Percentiles rank a stretch among this genome's conserved stretches.
Conservation (phyloP, 371 early-diverging fungal species). For the Parasitella parasitica region DNA sequence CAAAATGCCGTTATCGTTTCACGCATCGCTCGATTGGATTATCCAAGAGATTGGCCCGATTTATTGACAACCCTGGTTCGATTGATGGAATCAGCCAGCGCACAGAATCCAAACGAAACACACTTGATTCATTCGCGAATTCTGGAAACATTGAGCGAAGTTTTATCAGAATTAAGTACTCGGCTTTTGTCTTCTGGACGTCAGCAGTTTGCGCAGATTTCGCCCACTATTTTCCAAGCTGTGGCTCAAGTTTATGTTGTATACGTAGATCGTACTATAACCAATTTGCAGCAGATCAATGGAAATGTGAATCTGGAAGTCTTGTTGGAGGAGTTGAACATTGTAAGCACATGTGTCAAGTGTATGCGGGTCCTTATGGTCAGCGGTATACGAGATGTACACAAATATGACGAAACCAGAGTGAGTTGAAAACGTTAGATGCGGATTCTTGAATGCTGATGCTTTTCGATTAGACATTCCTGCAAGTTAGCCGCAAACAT, state of each 20-base stretch:
- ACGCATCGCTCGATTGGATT: slow-evolving; percentile 81
- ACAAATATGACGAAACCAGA: slow-evolving; percentile 60
- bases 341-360: slow-evolving; percentile 63
- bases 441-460: background rate
- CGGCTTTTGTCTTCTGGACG: slow-evolving; percentile 71
- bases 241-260: slow-evolving; percentile 58
- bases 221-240: slow-evolving; percentile 64
- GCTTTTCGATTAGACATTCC: slow-evolving; percentile 36
- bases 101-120: slow-evolving; percentile 30
- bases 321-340: slow-evolving; percentile 40
- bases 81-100: slow-evolving; percentile 57
- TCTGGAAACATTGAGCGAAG: slow-evolving; percentile 76
- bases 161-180: slow-evolving; percentile 78
- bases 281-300: background rate
- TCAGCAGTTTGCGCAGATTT: slow-evolving; percentile 63
- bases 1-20: slow-evolving; percentile 75
- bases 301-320: background rate
- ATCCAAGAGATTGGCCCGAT: slow-evolving; percentile 83
- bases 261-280: slow-evolving; percentile 46
- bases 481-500: slow-evolving; percentile 51
- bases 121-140: slow-evolving; percentile 65
- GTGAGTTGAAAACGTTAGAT: slow-evolving; percentile 14
- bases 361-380: slow-evolving; percentile 71
- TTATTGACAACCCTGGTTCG: slow-evolving; percentile 61
- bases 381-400: slow-evolving; percentile 73